These are phyloP conservation scores for Curvularia eragrostidis DNA, from an alignment of 2,329 filamentous ascomycete species.

Conservation along the genomic window DNA sequence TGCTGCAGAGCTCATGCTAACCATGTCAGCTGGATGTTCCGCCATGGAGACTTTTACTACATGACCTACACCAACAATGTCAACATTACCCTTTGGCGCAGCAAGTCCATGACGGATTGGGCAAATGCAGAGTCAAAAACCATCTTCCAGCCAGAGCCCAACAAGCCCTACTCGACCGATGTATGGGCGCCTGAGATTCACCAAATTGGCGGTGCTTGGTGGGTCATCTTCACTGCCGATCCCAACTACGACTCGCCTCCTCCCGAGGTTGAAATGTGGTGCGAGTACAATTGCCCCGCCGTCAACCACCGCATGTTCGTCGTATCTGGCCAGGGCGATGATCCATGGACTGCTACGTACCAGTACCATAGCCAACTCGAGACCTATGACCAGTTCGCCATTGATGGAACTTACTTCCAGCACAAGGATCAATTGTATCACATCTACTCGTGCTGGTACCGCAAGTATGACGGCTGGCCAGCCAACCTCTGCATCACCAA, in stretches of 20 bases:
- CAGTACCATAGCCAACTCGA: slow-evolving; percentile 56
- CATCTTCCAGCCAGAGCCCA: slow-evolving; percentile 52
- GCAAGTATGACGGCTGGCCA: slow-evolving; percentile 58
- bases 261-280: slow-evolving; percentile 57
- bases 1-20: not conserved
- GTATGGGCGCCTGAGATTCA: slow-evolving; percentile 62
- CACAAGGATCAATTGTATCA: slow-evolving; percentile 49
- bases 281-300: slow-evolving; percentile 58
- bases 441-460: slow-evolving; percentile 52
- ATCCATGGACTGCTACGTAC: slow-evolving; percentile 57
- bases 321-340: slow-evolving; percentile 51
- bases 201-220: slow-evolving; percentile 56
- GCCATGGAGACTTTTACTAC: slow-evolving; percentile 53
- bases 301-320: slow-evolving; percentile 62
- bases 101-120: slow-evolving; percentile 54
- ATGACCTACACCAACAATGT: slow-evolving; percentile 55
- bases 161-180: slow-evolving; percentile 55
- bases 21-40: slow-evolving; percentile 51
- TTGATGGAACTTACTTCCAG: slow-evolving; percentile 61
- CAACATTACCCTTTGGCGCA: slow-evolving; percentile 54
- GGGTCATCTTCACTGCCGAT: slow-evolving; percentile 61
- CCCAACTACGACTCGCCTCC: slow-evolving; percentile 56
- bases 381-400: slow-evolving; percentile 61
- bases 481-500: slow-evolving; percentile 62
- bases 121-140: slow-evolving; percentile 53